Evolutionary conservation across 2,329 filamentous ascomycete species (phyloP), one percentile per base, ranked within the genome.

Genomic region (Penicillium sp.): DNA sequence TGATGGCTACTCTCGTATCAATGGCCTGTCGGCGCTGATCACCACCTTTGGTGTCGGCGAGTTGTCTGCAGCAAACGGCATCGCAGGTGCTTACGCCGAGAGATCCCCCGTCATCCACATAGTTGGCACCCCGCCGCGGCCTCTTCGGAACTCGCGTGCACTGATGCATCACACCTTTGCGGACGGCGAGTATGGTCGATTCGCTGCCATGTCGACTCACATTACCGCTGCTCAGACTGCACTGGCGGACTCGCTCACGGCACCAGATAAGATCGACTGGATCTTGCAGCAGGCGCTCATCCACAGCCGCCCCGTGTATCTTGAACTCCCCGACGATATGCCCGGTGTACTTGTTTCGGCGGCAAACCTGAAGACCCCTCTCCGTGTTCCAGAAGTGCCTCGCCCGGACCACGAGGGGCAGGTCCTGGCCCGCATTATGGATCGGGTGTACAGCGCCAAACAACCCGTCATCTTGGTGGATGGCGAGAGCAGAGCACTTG

Each of bases 11-110:
- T 58, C 64, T 10, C 62, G 67, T 6, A 61, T 69, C 39, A 68
- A 67, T 18, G 67, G 63, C 2, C 24, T 61, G n/a, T 63, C 63
- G 4, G 66, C 67, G 0, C 27, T 69, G 16, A 56, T 70, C 4
- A 69, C 60, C 16, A 62, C 62, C 18, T 59, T 63, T 56, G 88
- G 88, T 46, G 87, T 90, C 4, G 88, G 78, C 8, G 79, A 81
- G 61, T 66, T 80, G n/a, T 89, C 86, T 2, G 86, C 87, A 44
- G 76, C 90, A 63, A 89, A 90, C 63, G 88, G 84, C 36, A 71
- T 90, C 48, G 87, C 87, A 2, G 88, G 88, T n/a, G 82, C 86
- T 39, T 90, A 82, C 71, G 85, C 86, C 1, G 88, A 91, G 69
- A 81, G 82, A 60, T 84, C 89, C 2, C 85, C 87, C 2, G 77